Conservation (phyloP, 2,329 filamentous ascomycete species). For the Aspergillus neoniger region DNA sequence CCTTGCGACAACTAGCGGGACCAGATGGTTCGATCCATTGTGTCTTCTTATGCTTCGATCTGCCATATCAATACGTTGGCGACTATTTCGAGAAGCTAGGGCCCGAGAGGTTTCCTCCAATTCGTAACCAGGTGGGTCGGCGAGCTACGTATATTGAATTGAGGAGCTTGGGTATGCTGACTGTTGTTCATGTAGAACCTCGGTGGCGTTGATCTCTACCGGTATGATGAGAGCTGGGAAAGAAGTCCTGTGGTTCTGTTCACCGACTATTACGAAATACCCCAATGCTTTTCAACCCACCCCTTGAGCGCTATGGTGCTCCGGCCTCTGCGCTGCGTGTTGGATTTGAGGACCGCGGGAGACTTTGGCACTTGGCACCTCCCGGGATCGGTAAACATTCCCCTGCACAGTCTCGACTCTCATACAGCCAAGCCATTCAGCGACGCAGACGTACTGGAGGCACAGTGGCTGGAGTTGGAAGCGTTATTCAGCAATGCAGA, state of each 20-base stretch:
- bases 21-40: constrained; percentile 53
- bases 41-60: constrained; percentile 64
- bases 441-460: constrained; percentile 45
- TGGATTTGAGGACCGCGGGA: constrained; percentile 48
- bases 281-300: constrained; percentile 23
- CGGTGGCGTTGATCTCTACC: constrained; percentile 54
- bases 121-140: constrained; percentile 48
- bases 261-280: constrained; percentile 39
- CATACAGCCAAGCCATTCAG: constrained; percentile 50
- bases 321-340: constrained; percentile 37
- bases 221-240: constrained; percentile 60
- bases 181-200: constrained; percentile 41
- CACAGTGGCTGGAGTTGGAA: constrained; percentile 54
- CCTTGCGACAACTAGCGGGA: constrained; percentile 48
- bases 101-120: constrained; percentile 51
- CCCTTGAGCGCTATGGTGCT: constrained; percentile 27
- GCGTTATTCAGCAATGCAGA: constrained; percentile 39
- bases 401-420: constrained; percentile 41
- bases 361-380: constrained; percentile 51
- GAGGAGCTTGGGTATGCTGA: constrained; percentile 9
- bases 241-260: constrained; percentile 44
- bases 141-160: background rate
- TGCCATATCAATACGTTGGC: constrained; percentile 64
- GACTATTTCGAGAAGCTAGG: constrained; percentile 62
- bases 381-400: constrained; percentile 49